These are phyloP conservation scores for Cetradonia linearis DNA, from an alignment of 495 filamentous ascomycete species.

Conservation along the genomic window DNA sequence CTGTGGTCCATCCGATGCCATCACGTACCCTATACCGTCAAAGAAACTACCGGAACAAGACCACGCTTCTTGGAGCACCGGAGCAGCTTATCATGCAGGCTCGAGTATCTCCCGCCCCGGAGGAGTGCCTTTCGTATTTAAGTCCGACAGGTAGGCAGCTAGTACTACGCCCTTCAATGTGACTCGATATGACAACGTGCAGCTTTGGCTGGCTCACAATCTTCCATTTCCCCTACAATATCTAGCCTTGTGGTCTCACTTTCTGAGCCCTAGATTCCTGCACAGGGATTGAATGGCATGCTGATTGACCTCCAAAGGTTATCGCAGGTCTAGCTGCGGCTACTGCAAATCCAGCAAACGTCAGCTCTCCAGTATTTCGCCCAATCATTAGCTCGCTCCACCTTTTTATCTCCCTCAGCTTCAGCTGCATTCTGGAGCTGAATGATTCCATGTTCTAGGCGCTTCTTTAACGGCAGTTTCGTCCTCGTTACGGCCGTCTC, in stretches of 20 bases:
- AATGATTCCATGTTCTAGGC: constrained; percentile 42
- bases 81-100: constrained; percentile 22
- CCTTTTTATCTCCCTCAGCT: constrained; percentile 21
- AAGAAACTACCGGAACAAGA: constrained; percentile 5
- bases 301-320: constrained; percentile 22
- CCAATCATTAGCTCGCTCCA: constrained; percentile 4
- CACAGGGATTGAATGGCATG: constrained; percentile 21
- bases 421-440: constrained; percentile 23
- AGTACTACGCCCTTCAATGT: background rate
- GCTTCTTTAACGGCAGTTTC: constrained; percentile 73
- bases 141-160: constrained; percentile 24
- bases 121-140: constrained; percentile 18
- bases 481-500: constrained; percentile 51
- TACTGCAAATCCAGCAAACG: constrained; percentile 36
- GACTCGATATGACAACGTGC: constrained; percentile 19
- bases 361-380: constrained; percentile 20
- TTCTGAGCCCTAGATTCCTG: background rate
- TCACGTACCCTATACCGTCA: background rate
- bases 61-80: constrained; percentile 1
- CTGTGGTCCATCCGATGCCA: background rate
- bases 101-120: constrained; percentile 8
- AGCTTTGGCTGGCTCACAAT: constrained; percentile 21
- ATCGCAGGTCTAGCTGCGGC: constrained; percentile 38
- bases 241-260: constrained; percentile 1
- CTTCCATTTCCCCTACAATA: constrained; percentile 15